Base-by-base conservation (phyloP, 2,329 filamentous ascomycete genomes). In the Pseudocercospora eumusae region DNA sequence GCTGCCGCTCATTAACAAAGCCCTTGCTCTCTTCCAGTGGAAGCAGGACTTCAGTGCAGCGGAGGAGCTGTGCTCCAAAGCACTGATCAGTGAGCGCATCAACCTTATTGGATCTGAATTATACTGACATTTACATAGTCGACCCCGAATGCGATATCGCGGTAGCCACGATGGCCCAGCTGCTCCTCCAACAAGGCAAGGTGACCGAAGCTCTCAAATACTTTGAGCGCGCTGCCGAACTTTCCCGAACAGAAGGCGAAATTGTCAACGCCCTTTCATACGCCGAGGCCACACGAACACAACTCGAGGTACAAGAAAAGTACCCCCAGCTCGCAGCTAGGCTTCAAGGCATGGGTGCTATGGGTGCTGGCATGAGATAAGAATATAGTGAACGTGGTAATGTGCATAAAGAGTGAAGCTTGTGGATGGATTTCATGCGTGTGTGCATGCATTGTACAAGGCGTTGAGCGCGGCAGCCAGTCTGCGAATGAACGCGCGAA, bases 131-230 rank as follows among this genome's bases (percentile, higher is more conserved):
- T 69, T 59, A 45, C 59, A 9, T 70, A 96, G 93, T 99, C 76
- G 95, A 99, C 73, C 95, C 95, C 25, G 95, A 99, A 77, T 99
- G 95, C 75, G 95, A 99, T 73, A 99, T 99, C 74, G 95, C 95
- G 45, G 95, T 99, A 45, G 95, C 95, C 57, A 99, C 95, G 59
- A 97, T 99, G 92, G 95, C 95, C 10, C 95, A 99, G 79, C 86
- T 99, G 45, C 88, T 99, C 57, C 86, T 99, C 36, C 95, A 99
- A 78, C 95, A 98, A 82, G 95, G 95, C 77, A 97, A 97, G 81
- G 93, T 99, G 62, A 90, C 89, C 36, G 91, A 97, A 66, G 95
- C 95, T 0, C 87, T 99, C 68, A 92, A 90, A 78, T 98, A 98
- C 82, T 99, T 99, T 75, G 93, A 98, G 83, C 89, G 92, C 64